phyloP scores from a whole-genome alignment of 2,329 filamentous ascomycete genomes.

The Aspergillus fumigatiaffinis region DNA sequence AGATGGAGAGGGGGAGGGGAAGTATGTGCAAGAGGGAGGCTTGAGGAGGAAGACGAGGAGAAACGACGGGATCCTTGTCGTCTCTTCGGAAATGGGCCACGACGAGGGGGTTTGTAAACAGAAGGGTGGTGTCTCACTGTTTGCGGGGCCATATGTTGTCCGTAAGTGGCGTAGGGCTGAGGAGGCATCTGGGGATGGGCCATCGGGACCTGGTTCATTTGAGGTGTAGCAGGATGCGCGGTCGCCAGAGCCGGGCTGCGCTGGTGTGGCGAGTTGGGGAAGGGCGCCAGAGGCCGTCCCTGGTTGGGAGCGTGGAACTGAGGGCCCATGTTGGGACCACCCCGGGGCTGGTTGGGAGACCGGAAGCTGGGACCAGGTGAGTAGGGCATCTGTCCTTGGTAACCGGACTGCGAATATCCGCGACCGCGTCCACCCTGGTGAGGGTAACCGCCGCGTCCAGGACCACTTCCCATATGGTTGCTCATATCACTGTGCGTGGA shows the following conservation, averaged over 20 bases:
- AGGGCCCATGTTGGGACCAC: constrained; percentile 49
- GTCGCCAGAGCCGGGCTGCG: constrained; percentile 63
- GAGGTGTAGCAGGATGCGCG: constrained; percentile 65
- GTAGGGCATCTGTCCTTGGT: constrained; percentile 51
- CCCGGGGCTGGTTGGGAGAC: constrained; percentile 48
- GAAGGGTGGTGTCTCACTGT: constrained; percentile 54
- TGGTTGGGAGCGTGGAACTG: constrained; percentile 47
- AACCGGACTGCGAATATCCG: constrained; percentile 51
- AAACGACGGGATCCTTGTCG: constrained; percentile 25
- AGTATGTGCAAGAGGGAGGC: constrained; percentile 15
- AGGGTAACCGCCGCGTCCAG: constrained; percentile 53
- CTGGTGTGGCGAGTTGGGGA: constrained; percentile 64
- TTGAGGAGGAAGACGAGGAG: constrained; percentile 21
- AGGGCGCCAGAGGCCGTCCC: constrained; percentile 42
- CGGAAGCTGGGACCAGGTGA: constrained; percentile 55
- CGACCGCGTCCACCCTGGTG: constrained; percentile 54
- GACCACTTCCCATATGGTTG: constrained; percentile 51
- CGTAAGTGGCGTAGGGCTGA: constrained; percentile 55
- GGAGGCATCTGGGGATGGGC: constrained; percentile 61
- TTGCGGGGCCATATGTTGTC: constrained; percentile 55
- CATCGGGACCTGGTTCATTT: constrained; percentile 69
- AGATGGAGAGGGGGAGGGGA: constrained; percentile 16
- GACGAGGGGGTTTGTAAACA: constrained; percentile 23
- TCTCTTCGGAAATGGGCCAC: constrained; percentile 33
- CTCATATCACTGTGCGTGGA: constrained; percentile 72